Evolutionary conservation across 2,329 filamentous ascomycete species (phyloP).

Genomic region (Claviceps cyperi): DNA sequence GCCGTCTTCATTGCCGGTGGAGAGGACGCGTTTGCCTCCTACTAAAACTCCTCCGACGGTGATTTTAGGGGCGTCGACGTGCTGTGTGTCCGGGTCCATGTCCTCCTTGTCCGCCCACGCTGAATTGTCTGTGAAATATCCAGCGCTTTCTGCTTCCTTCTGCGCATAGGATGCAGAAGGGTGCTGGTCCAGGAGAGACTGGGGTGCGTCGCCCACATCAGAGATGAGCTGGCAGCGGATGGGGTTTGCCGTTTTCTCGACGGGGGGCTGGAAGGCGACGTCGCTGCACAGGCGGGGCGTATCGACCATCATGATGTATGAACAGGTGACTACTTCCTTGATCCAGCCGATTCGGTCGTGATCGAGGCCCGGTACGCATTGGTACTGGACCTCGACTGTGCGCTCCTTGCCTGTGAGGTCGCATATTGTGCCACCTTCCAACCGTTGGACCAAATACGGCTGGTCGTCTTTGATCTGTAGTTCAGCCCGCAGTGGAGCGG

Average conservation of each 20-base stretch:
- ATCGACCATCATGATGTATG: slow-evolving; percentile 86
- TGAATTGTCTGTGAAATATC: slow-evolving; percentile 6
- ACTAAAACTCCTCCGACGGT: slow-evolving; percentile 40
- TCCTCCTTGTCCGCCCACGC: slow-evolving; percentile 2
- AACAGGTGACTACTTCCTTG: slow-evolving; percentile 81
- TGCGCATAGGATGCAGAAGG: slow-evolving; percentile 15
- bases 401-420: slow-evolving; percentile 72
- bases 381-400: slow-evolving; percentile 70
- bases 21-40: slow-evolving; percentile 35
- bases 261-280: slow-evolving; percentile 69
- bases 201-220: slow-evolving; percentile 28
- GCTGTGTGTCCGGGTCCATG: slow-evolving; percentile 15
- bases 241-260: slow-evolving; percentile 59
- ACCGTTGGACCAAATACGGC: slow-evolving; percentile 70
- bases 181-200: slow-evolving; percentile 19
- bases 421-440: slow-evolving; percentile 68
- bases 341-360: slow-evolving; percentile 76
- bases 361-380: slow-evolving; percentile 61
- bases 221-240: slow-evolving; percentile 67
- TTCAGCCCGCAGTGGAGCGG: slow-evolving; percentile 35
- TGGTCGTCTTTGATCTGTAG: slow-evolving; percentile 72
- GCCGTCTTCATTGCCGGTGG: slow-evolving; percentile 30
- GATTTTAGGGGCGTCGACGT: slow-evolving; percentile 16
- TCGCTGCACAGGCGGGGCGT: slow-evolving; percentile 81
- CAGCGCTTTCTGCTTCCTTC: slow-evolving; percentile 13